Evolutionary conservation across 1,139 yeast genomes (phyloP), one percentile per base, ranked within the genome.

Genomic region (Hyphopichia buzzinii): DNA sequence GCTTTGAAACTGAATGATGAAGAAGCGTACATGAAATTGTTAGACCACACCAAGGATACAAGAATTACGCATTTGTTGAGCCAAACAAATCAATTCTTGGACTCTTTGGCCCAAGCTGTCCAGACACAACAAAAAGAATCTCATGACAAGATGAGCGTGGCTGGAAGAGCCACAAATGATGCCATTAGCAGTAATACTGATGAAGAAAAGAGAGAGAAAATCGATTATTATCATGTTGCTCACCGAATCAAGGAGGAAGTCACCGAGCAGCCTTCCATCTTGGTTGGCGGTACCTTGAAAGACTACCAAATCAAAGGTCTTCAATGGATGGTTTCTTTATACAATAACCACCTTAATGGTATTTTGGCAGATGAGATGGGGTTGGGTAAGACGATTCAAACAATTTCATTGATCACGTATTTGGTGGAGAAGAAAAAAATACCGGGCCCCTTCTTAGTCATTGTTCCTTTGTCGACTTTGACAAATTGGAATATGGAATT

Each of bases 341-440:
- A 77, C 60, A 92, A 92, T 59, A 92, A 92, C 62, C 92, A 89
- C 58, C 72, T 92, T 54, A 90, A 92, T 58, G 97, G 97, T 68
- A 90, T 90, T 44, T 67, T 90, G 41, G 97, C 97, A 5, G 97
- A 86, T 64, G 92, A 90, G 58, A 92, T 92, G 98, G 98, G 98
- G 0, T 63, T 92, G 13, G 98, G 98, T 3, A 92, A 92, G 54
- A 92, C 98, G 0, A 85, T 92, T 38, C 98, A 92, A 56, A 76
- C 92, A 6, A 88, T 88, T 29, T 79, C 97, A 0, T 94, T 92
- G 62, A 69, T 87, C 34, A 79, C 95, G 0, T 84, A 86, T 48
- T 63, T 87, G 39, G 77, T 84, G 40, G 95, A 87, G 54, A 80
- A 86, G 49, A 72, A 78, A 40, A 89, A 88, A 16, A 19, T 19